phyloP scores from a whole-genome alignment of 1,139 yeast species.

The Zygoascus sp. region DNA sequence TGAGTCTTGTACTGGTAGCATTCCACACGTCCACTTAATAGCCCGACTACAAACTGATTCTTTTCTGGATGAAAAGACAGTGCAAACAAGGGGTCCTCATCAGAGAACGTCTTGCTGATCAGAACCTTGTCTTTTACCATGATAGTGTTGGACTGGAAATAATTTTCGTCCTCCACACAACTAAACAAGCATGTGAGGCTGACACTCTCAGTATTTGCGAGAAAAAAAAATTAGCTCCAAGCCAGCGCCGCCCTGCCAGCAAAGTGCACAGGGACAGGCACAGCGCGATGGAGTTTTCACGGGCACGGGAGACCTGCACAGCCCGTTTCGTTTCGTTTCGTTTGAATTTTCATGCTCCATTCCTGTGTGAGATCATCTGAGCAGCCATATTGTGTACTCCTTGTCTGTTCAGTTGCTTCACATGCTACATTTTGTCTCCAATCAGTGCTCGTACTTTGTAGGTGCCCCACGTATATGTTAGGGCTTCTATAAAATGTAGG shows the following conservation, averaged over 20 bases:
- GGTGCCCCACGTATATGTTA: too few species aligned
- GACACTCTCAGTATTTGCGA: not conserved
- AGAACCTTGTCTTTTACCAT: conserved; percentile 15
- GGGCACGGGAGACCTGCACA: too few species aligned
- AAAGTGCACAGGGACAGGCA: too few species aligned
- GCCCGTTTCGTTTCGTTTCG: not conserved
- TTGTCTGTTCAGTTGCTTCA: not conserved
- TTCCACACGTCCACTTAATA: conserved; percentile 70
- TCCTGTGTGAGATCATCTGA: not conserved
- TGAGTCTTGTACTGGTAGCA: conserved; percentile 39
- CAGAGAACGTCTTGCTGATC: conserved; percentile 23
- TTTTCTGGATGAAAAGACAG: conserved; percentile 75
- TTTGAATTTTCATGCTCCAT: not conserved
- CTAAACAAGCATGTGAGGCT: too few species aligned
- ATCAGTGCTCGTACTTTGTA: too few species aligned
- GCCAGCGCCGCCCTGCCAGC: too few species aligned
- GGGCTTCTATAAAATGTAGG: not conserved
- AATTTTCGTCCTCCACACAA: too few species aligned
- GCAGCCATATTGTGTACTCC: not conserved
- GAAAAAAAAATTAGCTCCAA: too few species aligned
- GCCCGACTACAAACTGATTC: conserved; percentile 63
- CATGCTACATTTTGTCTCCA: not conserved
- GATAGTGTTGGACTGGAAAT: too few species aligned
- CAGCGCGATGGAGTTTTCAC: too few species aligned
- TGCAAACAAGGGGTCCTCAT: conserved; percentile 58